These are phyloP conservation scores for Coleophoma cylindrospora DNA, from an alignment of 2,329 filamentous ascomycete species.

Conservation along the genomic window DNA sequence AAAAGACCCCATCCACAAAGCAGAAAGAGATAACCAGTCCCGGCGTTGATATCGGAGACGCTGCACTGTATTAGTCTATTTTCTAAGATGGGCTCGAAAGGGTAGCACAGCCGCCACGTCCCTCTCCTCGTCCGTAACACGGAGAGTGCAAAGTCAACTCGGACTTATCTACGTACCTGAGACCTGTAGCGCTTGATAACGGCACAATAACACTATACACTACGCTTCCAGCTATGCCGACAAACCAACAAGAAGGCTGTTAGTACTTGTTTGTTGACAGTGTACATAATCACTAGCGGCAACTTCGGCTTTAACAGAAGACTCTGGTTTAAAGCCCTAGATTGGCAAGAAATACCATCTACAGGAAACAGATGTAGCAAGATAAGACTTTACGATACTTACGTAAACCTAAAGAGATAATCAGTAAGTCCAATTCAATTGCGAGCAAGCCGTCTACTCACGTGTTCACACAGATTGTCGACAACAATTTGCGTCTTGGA, in stretches of 20 bases:
- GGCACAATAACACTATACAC: slow-evolving; percentile 44
- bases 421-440: not conserved
- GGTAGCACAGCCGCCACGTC: no score
- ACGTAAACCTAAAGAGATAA: not conserved
- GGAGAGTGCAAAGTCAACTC: no score
- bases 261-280: no score
- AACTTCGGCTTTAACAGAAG: no score
- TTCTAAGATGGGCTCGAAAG: not conserved
- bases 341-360: no score
- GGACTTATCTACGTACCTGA: slow-evolving; percentile 22
- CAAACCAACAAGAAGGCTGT: slow-evolving; percentile 4
- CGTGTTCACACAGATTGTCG: slow-evolving; percentile 6
- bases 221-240: slow-evolving; percentile 40
- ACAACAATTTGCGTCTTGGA: slow-evolving; percentile 16
- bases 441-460: not conserved
- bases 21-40: slow-evolving; percentile 23
- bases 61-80: slow-evolving; percentile 28
- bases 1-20: slow-evolving; percentile 9
- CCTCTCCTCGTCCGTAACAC: no score
- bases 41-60: slow-evolving; percentile 27
- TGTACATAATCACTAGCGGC: no score
- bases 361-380: no score
- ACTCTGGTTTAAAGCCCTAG: no score
- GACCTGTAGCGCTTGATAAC: slow-evolving; percentile 39
- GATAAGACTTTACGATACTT: no score